Conservation (phyloP, 1,284 basidiomycete genomes). For the Schizopora paradoxa region DNA sequence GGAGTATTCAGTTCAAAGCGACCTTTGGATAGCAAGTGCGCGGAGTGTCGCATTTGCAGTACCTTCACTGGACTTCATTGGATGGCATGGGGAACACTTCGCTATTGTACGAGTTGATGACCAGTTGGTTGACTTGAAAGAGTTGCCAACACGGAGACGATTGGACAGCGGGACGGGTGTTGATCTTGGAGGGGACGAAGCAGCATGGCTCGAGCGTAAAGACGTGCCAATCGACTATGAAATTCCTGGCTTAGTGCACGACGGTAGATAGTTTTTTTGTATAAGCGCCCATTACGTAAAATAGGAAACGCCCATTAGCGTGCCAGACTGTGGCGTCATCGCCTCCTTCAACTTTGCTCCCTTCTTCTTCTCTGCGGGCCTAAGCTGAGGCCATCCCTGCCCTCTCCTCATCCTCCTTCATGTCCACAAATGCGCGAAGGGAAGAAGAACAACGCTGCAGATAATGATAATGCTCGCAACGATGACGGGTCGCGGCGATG, state of each 20-base stretch:
- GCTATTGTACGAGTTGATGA: slow-evolving; percentile 43
- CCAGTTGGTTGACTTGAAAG: slow-evolving; percentile 49
- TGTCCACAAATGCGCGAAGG: too few species aligned
- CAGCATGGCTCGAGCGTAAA: slow-evolving; percentile 61
- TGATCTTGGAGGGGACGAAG: slow-evolving; percentile 57
- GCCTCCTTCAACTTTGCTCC: too few species aligned
- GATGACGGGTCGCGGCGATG: too few species aligned
- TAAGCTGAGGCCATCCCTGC: too few species aligned
- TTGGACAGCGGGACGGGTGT: slow-evolving; percentile 64
- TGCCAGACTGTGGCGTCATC: too few species aligned
- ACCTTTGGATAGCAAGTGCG: slow-evolving; percentile 47
- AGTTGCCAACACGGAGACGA: slow-evolving; percentile 50
- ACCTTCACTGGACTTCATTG: slow-evolving; percentile 54
- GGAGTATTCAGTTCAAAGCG: slow-evolving; percentile 50
- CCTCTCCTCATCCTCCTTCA: too few species aligned
- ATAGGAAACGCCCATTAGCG: too few species aligned
- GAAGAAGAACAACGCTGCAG: too few species aligned
- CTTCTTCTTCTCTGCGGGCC: too few species aligned
- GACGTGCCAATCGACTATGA: slow-evolving; percentile 69
- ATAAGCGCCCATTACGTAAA: too few species aligned
- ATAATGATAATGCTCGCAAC: too few species aligned
- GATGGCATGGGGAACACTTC: slow-evolving; percentile 66
- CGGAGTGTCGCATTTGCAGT: slow-evolving; percentile 43
- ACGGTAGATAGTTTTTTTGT: too few species aligned
- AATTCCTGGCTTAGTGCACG: slow-evolving; percentile 43